Evolutionary conservation across 768 basidiomycete species (phyloP).

Genomic region (Lyophyllum atratum): DNA sequence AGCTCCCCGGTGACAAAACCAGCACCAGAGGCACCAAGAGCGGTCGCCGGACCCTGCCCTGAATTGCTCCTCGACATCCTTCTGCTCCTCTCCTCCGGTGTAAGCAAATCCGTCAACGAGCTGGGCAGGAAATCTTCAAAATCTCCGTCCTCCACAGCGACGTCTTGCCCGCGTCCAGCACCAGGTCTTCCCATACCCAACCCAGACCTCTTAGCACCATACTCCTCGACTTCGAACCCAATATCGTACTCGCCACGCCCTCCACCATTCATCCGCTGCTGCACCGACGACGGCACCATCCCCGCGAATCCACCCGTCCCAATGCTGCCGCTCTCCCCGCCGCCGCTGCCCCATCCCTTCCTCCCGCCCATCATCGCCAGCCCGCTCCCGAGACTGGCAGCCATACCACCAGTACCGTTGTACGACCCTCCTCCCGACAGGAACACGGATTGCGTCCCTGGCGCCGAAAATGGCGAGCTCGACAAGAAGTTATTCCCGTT

Average conservation of each 20-base stretch:
- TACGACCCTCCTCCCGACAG: constrained; percentile 29
- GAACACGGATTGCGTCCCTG: constrained; percentile 63
- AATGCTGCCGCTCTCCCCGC: constrained; percentile 21
- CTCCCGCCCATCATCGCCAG: constrained; percentile 49
- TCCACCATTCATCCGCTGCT: constrained; percentile 12
- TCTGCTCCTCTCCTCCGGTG: constrained; percentile 82
- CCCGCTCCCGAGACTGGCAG: constrained; percentile 63
- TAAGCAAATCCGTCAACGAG: constrained; percentile 85
- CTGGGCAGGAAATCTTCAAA: constrained; percentile 89
- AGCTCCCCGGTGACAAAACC: constrained; percentile 17
- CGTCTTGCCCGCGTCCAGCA: constrained; percentile 30
- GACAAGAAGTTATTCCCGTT: constrained; percentile 41
- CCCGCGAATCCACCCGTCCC: constrained; percentile 3
- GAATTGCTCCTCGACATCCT: constrained; percentile 79
- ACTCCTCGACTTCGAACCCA: constrained; percentile 43
- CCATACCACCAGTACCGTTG: constrained; percentile 49
- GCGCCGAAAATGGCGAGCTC: constrained; percentile 77
- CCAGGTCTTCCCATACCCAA: constrained; percentile 16
- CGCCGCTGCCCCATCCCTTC: constrained; percentile 33
- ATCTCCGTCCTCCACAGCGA: constrained; percentile 71
- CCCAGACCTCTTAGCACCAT: constrained; percentile 19
- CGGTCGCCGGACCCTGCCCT: constrained; percentile 33
- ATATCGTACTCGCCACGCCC: constrained; percentile 32
- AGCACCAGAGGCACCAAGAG: constrained; percentile 7
- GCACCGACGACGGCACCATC: constrained; percentile 5